Conservation (phyloP, 192 early-diverging fungal genomes). For the Glomus cerebriforme region DNA sequence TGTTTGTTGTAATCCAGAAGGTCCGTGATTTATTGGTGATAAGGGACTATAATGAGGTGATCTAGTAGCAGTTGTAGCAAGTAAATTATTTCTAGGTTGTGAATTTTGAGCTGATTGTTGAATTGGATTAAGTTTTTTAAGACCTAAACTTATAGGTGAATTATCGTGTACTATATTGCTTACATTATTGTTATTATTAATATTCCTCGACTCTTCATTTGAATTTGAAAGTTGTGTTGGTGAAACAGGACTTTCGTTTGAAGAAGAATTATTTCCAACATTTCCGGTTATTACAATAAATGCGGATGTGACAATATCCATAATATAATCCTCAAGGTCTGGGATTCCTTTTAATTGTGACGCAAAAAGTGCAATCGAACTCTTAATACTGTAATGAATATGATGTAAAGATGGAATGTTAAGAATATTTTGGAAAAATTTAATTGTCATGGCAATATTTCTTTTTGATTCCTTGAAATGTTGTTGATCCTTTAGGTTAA, state of each 20-base stretch:
- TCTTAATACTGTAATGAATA: background rate
- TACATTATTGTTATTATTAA: background rate
- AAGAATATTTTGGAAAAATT: background rate
- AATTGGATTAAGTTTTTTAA: background rate
- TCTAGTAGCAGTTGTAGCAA: background rate
- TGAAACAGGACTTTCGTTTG: background rate
- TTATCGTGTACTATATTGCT: background rate
- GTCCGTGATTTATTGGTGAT: background rate
- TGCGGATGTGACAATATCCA: background rate
- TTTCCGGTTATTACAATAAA: background rate
- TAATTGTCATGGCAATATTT: background rate
- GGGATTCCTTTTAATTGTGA: background rate
- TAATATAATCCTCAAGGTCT: conserved; percentile 11
- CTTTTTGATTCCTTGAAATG: background rate
- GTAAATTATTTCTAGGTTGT: background rate
- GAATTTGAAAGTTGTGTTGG: background rate
- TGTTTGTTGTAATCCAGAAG: background rate
- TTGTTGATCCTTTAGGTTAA: background rate
- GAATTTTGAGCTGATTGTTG: background rate
- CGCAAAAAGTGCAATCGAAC: conserved; percentile 15
- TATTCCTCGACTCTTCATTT: background rate
- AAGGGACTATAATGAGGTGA: background rate
- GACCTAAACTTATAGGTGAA: background rate
- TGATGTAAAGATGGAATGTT: conserved; percentile 3
- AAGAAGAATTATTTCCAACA: background rate